A percentile compares a stretch with the other conserved stretches of the same genome.
These are phyloP conservation scores for Citrus hindsii DNA, from an alignment of 345 rosid species.

Conservation along the genomic window DNA sequence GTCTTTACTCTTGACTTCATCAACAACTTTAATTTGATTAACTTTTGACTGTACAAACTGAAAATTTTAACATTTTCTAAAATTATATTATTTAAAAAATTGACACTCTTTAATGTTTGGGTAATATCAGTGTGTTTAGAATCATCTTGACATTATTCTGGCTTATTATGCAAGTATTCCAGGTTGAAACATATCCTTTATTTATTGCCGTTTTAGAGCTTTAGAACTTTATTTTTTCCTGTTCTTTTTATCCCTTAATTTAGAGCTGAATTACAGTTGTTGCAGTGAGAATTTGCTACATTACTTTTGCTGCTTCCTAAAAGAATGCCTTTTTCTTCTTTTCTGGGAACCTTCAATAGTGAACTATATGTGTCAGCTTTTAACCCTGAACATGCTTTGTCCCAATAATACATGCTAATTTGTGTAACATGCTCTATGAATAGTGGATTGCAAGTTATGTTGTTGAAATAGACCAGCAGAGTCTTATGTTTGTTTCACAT, in stretches of 20 bases:
- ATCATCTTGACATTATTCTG: background rate
- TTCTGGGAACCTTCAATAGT: background rate
- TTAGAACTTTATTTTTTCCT: background rate
- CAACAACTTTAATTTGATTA: background rate
- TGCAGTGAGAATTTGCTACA: too few relatives aligned
- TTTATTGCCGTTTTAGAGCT: background rate
- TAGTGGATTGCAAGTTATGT: slow-evolving; percentile 4
- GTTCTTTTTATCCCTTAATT: background rate
- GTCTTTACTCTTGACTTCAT: background rate
- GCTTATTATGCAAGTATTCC: background rate
- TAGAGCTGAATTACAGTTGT: background rate
- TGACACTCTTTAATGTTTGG: background rate
- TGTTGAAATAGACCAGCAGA: background rate
- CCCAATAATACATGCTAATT: background rate
- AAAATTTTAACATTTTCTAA: background rate
- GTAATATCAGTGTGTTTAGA: background rate
- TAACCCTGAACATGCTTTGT: background rate
- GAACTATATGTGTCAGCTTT: background rate
- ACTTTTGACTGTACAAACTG: background rate
- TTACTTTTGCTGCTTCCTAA: background rate
- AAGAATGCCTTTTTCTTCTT: background rate
- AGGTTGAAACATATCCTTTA: too few relatives aligned
- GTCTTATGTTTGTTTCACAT: background rate
- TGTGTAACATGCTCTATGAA: background rate
- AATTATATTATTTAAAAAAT: background rate